A percentile compares a stretch with the other conserved stretches of the same genome.
phyloP scores from a whole-genome alignment of 2,329 filamentous ascomycete genomes.

The Trichoderma atrobrunneum region DNA sequence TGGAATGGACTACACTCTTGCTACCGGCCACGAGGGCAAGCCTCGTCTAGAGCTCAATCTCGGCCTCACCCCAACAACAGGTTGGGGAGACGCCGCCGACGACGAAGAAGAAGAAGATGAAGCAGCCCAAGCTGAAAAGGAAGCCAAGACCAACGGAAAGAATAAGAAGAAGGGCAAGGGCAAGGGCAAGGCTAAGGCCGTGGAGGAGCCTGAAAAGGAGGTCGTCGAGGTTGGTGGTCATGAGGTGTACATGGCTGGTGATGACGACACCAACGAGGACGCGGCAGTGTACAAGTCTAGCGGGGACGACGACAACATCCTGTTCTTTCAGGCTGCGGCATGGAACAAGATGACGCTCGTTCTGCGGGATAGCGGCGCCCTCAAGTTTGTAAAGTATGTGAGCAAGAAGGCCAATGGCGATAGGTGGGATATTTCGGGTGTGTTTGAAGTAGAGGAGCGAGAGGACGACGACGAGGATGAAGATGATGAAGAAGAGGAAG shows the following conservation, averaged over 20 bases:
- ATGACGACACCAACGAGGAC: constrained; percentile 68
- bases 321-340: constrained; percentile 60
- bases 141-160: constrained; percentile 31
- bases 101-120: constrained; percentile 44
- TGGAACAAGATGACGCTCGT: constrained; percentile 96
- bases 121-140: constrained; percentile 30
- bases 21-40: constrained; percentile 75
- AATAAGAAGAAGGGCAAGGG: constrained; percentile 26
- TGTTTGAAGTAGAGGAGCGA: constrained; percentile 66
- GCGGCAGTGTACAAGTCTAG: constrained; percentile 84
- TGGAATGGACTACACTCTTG: constrained; percentile 88
- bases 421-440: constrained; percentile 84
- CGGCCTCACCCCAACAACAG: constrained; percentile 76
- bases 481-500: constrained; percentile 33
- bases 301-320: constrained; percentile 70
- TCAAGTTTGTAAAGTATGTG: constrained; percentile 97
- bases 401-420: constrained; percentile 79
- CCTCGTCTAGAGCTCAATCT: constrained; percentile 84
- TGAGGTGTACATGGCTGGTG: constrained; percentile 91
- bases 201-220: constrained; percentile 33
- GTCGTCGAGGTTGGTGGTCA: constrained; percentile 67
- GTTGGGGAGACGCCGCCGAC: constrained; percentile 73
- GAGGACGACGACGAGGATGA: constrained; percentile 40
- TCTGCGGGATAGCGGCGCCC: constrained; percentile 76
- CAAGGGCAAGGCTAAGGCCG: constrained; percentile 30